Evolutionary conservation across 2,329 filamentous ascomycete species (phyloP).

Genomic region (Hyphodiscus sp.): DNA sequence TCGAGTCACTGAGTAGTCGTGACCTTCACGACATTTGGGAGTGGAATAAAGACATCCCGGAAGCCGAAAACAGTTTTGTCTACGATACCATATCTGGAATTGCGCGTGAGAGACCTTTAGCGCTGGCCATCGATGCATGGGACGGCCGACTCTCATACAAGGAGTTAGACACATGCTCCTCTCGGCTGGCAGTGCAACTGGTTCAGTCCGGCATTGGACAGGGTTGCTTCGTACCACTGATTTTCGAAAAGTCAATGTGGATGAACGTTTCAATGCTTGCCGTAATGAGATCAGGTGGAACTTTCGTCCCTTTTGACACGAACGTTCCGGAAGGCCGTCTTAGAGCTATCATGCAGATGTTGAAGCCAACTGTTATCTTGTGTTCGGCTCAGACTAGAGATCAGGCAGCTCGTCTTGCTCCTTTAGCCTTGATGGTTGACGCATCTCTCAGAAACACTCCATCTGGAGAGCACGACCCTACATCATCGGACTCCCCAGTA

Average conservation of each 20-base stretch:
- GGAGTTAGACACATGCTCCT: background rate
- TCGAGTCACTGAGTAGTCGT: no score
- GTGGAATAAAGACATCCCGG: no score
- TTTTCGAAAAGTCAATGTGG: background rate
- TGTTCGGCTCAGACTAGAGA: background rate
- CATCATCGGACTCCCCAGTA: no score
- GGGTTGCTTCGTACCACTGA: background rate
- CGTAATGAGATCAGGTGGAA: background rate
- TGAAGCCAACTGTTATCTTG: background rate
- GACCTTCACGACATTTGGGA: no score
- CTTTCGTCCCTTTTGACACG: background rate
- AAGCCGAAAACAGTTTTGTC: no score
- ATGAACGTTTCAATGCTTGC: background rate
- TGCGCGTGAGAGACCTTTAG: no score
- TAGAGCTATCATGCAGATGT: background rate
- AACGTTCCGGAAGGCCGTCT: background rate
- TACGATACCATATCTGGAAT: no score
- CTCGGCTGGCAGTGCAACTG: background rate
- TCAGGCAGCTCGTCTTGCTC: no score
- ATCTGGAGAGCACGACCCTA: no score
- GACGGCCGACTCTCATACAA: background rate
- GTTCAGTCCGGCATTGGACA: background rate
- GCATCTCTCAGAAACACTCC: no score
- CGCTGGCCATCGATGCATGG: background rate
- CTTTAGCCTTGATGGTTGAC: no score